A percentile compares a stretch with the other conserved stretches of the same genome.
These are phyloP conservation scores for Lentinula lateritia DNA, from an alignment of 768 basidiomycete genomes.

Conservation along the genomic window DNA sequence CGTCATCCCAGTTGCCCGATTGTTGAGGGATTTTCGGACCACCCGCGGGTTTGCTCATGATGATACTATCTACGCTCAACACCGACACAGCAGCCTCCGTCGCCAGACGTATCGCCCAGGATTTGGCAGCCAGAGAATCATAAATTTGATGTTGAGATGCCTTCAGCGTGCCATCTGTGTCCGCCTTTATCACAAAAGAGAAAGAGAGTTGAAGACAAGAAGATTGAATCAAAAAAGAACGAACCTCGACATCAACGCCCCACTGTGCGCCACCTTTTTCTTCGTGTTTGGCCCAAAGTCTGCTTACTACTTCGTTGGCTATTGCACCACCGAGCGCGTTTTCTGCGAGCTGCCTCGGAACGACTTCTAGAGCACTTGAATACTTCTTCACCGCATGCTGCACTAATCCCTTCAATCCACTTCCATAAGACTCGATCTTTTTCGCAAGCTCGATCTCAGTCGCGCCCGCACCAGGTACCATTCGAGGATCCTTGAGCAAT, in stretches of 20 bases:
- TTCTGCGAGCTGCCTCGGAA: conserved; percentile 90
- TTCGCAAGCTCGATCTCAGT: conserved; percentile 89
- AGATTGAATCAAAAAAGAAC: conserved; percentile 9
- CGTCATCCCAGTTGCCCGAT: conserved; percentile 83
- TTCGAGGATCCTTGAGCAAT: conserved; percentile 80
- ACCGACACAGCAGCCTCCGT: conserved; percentile 90
- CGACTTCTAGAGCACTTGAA: conserved; percentile 84
- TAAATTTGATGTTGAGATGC: conserved; percentile 63
- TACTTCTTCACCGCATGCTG: conserved; percentile 94
- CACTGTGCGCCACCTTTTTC: conserved; percentile 60
- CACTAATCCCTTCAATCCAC: conserved; percentile 80
- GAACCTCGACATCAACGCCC: conserved; percentile 89
- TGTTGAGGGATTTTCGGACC: conserved; percentile 87
- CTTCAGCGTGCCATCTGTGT: conserved; percentile 71
- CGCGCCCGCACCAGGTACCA: conserved; percentile 94
- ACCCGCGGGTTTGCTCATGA: conserved; percentile 92
- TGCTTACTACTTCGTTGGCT: conserved; percentile 87
- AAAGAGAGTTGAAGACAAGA: not conserved
- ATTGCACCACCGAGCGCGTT: conserved; percentile 90
- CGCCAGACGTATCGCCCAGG: conserved; percentile 86
- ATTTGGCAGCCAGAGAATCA: conserved; percentile 85
- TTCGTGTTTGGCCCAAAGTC: conserved; percentile 88
- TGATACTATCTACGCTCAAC: conserved; percentile 94
- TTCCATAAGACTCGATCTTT: conserved; percentile 81
- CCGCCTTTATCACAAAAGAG: conserved; percentile 41